These are phyloP conservation scores for Dactylis glomerata DNA, from an alignment of 176 grass and related monocot species.

Conservation along the genomic window DNA sequence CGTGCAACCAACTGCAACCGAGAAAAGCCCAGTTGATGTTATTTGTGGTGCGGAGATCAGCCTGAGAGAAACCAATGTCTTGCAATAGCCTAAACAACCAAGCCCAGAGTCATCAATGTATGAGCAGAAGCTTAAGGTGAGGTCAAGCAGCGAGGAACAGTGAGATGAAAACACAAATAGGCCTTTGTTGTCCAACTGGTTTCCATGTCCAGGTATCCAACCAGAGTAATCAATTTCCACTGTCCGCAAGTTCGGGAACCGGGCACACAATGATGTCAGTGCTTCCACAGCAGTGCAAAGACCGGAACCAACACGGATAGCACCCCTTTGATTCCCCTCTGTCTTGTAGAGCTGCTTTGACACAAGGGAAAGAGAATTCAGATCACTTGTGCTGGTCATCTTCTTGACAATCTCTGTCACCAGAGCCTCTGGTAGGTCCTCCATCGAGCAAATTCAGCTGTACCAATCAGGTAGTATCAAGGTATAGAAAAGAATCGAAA, in stretches of 20 bases:
- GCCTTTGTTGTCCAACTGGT: slow-evolving; percentile 49
- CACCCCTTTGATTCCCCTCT: slow-evolving; percentile 27
- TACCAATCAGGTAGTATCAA: neutral
- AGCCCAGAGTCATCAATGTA: neutral
- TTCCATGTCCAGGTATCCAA: slow-evolving; percentile 45
- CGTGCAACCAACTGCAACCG: neutral
- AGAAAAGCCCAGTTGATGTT: neutral
- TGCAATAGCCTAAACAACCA: neutral
- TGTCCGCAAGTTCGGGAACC: neutral
- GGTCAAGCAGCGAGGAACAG: slow-evolving; percentile 20
- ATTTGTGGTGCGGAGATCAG: neutral
- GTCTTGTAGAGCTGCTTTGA: slow-evolving; percentile 35
- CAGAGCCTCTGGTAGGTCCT: slow-evolving; percentile 40
- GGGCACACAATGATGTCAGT: slow-evolving; percentile 22
- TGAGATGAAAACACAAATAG: slow-evolving; percentile 29
- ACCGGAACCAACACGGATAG: neutral
- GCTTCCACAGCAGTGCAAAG: neutral
- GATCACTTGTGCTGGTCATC: slow-evolving; percentile 36
- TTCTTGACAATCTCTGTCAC: slow-evolving; percentile 47
- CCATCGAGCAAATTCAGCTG: slow-evolving; percentile 31
- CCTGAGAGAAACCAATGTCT: neutral
- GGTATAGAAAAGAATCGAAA: neutral
- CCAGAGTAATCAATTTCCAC: slow-evolving; percentile 56
- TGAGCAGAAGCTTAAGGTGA: slow-evolving; percentile 23
- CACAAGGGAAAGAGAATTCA: slow-evolving; percentile 57